Conservation (phyloP, 768 basidiomycete species). For the Boletus rufocinnamomeus region DNA sequence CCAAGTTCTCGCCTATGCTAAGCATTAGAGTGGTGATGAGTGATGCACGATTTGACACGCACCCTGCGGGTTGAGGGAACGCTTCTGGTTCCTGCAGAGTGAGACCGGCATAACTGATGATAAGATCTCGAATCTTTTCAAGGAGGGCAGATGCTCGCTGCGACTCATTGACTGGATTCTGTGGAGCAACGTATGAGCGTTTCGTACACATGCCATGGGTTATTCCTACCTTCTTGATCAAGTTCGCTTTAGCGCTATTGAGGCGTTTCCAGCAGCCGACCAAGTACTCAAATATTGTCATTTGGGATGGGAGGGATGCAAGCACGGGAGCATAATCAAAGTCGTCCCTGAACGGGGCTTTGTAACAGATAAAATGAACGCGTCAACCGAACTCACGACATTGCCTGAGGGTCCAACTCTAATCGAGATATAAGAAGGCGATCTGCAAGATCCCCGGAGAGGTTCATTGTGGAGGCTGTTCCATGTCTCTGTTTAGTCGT, state of each 20-base stretch:
- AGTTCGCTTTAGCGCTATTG: slow-evolving; percentile 51
- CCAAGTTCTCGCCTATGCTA: slow-evolving; percentile 65
- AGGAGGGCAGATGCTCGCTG: slow-evolving; percentile 62
- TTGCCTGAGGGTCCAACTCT: slow-evolving; percentile 70
- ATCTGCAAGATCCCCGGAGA: slow-evolving; percentile 66
- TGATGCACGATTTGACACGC: slow-evolving; percentile 26
- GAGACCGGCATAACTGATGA: slow-evolving; percentile 88
- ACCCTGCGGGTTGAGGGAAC: slow-evolving; percentile 89
- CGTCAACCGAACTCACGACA: slow-evolving; percentile 55
- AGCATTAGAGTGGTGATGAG: slow-evolving; percentile 4
- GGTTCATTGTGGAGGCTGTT: slow-evolving; percentile 40
- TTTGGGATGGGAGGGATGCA: slow-evolving; percentile 71
- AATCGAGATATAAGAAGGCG: slow-evolving; percentile 82
- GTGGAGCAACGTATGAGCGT: slow-evolving; percentile 41
- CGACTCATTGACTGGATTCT: slow-evolving; percentile 57
- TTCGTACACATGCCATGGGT: background rate
- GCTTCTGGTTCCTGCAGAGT: slow-evolving; percentile 90
- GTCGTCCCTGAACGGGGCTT: slow-evolving; percentile 53
- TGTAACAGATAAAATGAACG: background rate
- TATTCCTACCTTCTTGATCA: slow-evolving; percentile 62
- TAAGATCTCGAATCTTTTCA: slow-evolving; percentile 76
- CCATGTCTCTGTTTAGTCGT: slow-evolving; percentile 7
- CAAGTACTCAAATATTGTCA: slow-evolving; percentile 89
- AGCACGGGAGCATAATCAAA: slow-evolving; percentile 72
- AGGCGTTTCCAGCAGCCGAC: slow-evolving; percentile 92